A percentile compares a stretch with the other conserved stretches of the same genome.
phyloP scores from a whole-genome alignment of 768 basidiomycete genomes.

The Atractiella rhizophila region DNA sequence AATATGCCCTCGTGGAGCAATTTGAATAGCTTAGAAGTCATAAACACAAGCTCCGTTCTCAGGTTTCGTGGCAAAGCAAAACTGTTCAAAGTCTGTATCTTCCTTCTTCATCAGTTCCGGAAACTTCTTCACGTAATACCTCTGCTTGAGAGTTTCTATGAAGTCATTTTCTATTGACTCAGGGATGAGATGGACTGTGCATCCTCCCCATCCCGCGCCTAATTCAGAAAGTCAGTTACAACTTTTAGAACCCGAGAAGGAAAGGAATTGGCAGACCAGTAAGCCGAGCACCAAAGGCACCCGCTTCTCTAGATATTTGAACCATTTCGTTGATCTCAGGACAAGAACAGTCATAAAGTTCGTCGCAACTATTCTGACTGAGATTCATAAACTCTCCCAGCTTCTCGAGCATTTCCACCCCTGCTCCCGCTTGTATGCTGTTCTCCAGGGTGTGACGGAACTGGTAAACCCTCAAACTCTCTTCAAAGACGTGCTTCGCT shows the following conservation, averaged over 20 bases:
- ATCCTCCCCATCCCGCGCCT: conserved; percentile 9
- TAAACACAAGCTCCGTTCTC: conserved; percentile 9
- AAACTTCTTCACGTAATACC: conserved; percentile 5
- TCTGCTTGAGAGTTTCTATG: no score
- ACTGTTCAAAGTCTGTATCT: conserved; percentile 1
- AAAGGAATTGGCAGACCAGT: conserved; percentile 33
- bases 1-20: no score
- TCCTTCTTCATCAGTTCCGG: conserved; percentile 4
- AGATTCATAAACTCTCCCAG: conserved; percentile 56
- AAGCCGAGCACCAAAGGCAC: conserved; percentile 57
- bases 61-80: conserved; percentile 6
- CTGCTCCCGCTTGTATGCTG: conserved; percentile 15
- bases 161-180: no score
- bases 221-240: conserved; percentile 17
- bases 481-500: conserved; percentile 56
- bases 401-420: conserved; percentile 10
- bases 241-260: background rate
- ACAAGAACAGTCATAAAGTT: conserved; percentile 53
- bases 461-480: conserved; percentile 42
- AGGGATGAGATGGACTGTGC: conserved; percentile 1
- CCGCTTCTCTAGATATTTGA: conserved; percentile 36
- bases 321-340: conserved; percentile 50
- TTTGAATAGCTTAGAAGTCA: no score
- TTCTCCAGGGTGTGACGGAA: conserved; percentile 38
- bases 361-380: conserved; percentile 43